phyloP scores from a whole-genome alignment of 2,329 filamentous ascomycete genomes.

The Aspergillus fijiensis region DNA sequence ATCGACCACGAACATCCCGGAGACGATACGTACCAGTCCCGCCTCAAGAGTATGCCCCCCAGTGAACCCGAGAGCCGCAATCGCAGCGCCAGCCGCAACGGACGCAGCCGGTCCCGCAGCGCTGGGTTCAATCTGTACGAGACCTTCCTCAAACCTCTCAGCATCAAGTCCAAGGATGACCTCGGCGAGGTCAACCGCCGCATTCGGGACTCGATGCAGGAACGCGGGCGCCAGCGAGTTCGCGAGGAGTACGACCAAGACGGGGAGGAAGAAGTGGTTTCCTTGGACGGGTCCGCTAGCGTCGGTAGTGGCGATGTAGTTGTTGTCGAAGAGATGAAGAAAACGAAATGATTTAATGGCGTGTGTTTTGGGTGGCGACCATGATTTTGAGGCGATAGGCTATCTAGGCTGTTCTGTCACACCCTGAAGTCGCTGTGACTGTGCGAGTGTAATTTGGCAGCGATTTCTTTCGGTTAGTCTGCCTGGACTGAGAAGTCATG shows the following conservation, averaged over 20 bases:
- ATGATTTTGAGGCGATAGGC: not conserved
- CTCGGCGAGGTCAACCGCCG: slow-evolving; percentile 18
- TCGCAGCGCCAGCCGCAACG: slow-evolving; percentile 15
- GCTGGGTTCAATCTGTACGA: slow-evolving; percentile 11
- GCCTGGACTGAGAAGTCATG: not conserved
- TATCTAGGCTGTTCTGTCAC: too few species aligned
- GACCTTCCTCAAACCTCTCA: slow-evolving; percentile 18
- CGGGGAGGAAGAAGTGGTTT: slow-evolving; percentile 8
- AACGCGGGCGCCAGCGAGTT: slow-evolving; percentile 19
- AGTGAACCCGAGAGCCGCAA: slow-evolving; percentile 15
- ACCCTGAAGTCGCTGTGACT: too few species aligned
- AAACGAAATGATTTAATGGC: slow-evolving; percentile 3
- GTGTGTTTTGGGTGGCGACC: not conserved
- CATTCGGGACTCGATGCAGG: slow-evolving; percentile 22
- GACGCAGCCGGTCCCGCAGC: slow-evolving; percentile 16
- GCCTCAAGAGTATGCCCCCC: slow-evolving; percentile 26
- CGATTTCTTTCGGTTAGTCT: too few species aligned
- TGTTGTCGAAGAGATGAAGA: slow-evolving; percentile 5
- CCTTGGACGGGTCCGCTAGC: slow-evolving; percentile 4
- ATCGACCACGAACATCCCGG: slow-evolving; percentile 66
- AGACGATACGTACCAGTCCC: slow-evolving; percentile 11
- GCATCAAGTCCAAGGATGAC: slow-evolving; percentile 17
- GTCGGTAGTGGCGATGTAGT: slow-evolving; percentile 5
- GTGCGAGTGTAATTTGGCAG: too few species aligned
- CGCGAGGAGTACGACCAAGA: slow-evolving; percentile 15